Base-by-base conservation (phyloP, 2,329 filamentous ascomycete species). In the Epichloe sylvatica region DNA sequence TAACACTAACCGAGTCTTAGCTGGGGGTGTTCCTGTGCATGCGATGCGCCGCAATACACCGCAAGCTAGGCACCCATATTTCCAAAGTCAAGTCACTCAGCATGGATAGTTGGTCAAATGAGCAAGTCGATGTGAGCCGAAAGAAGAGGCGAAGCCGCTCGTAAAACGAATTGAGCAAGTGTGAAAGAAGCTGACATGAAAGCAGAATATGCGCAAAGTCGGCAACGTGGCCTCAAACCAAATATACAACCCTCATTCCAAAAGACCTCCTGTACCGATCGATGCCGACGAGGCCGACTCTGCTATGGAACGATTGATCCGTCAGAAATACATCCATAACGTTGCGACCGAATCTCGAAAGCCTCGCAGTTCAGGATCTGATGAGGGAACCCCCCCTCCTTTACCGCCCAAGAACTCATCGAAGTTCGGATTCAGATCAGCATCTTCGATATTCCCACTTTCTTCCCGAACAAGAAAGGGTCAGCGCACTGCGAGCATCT, bases 51-150 rank as follows among this genome's bases (percentile, higher is more conserved):
- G 80, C 89, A 49, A 78, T 97, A 62, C 92, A 98, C 72, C 86
- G 92, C 62, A 97, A 97, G 70, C 75, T 98, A 61, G 92, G 92
- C 53, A 97, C 92, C 39, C 92, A 98, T 67, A 88, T 98, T 55
- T 96, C 90, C 57, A 98, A 98, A 67, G 89, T 98, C 72, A 98
- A 98, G 69, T 97, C 90, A 37, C 69, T 98, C 70, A 97, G 86
- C 67, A 97, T 98, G 90, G 92, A 98, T 69, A 92, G 84, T 57
- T 98, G 92, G 92, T 82, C 86, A 45, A 83, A 84, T 61, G 92
- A 97, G 53, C 92, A 98, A 70, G 90, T 98, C 55, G 92, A 98
- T 70, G 90, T 95, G 39, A 48, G 46, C 23, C 30, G 5, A 23
- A 73, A 69, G 78, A 52, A 36, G 8, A 30, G 8, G 37, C 11